A percentile compares a stretch with the other conserved stretches of the same genome.
Evolutionary conservation across 495 filamentous ascomycete genomes (phyloP).

Genomic region (Hypomontagnella monticulosa): DNA sequence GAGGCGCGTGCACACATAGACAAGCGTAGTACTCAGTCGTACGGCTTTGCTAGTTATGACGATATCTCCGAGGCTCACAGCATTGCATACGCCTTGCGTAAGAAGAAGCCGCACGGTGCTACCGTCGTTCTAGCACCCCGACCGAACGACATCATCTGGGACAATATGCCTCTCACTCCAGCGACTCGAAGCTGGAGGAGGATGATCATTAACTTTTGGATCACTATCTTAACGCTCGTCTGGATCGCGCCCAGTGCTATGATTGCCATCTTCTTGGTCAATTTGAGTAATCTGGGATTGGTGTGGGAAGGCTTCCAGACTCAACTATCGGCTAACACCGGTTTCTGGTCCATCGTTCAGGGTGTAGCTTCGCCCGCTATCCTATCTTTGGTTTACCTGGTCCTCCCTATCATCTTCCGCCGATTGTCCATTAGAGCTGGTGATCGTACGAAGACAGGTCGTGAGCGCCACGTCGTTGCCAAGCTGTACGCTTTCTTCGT

Average conservation of each 20-base stretch:
- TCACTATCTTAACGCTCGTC: conserved; percentile 79
- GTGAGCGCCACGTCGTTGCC: conserved; percentile 90
- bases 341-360: conserved; percentile 86
- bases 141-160: conserved; percentile 95
- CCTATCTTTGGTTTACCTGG: conserved; percentile 86
- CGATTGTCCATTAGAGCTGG: conserved; percentile 79
- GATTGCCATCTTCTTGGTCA: conserved; percentile 92
- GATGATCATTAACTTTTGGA: conserved; percentile 84
- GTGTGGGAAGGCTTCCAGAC: conserved; percentile 82
- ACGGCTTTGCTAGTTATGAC: conserved; percentile 93
- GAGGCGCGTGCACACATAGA: conserved; percentile 83
- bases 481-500: conserved; percentile 97
- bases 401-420: conserved; percentile 91
- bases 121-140: conserved; percentile 81
- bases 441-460: conserved; percentile 88
- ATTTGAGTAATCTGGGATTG: conserved; percentile 77
- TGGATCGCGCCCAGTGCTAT: conserved; percentile 96
- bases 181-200: conserved; percentile 73
- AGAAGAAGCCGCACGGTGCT: conserved; percentile 83
- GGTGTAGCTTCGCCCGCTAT: conserved; percentile 93
- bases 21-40: conserved; percentile 85
- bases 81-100: conserved; percentile 81
- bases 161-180: conserved; percentile 80
- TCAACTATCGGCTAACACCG: conserved; percentile 67
- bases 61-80: conserved; percentile 87